Evolutionary conservation across 257 asterid species (phyloP), one percentile per base, ranked within the genome.

Genomic region (Salvia splendens): DNA sequence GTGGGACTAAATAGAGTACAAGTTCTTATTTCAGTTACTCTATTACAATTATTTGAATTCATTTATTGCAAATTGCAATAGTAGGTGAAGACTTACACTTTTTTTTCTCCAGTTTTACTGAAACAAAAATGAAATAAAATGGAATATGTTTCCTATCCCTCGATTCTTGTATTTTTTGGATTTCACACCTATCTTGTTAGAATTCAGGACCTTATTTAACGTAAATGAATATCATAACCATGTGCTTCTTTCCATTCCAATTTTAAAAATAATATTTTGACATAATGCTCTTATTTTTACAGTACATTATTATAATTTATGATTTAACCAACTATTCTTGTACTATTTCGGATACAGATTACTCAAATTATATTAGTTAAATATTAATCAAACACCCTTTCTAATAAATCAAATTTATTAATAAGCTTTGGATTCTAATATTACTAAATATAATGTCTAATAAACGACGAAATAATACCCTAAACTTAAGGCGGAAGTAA

Each of bases 141-240:
- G 12, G 12, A 7, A 10, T 14, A n/a, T 3, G 9, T 8, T 2
- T 24, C 43, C 49, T 30, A 45, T 10, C 55, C 73, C 73, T 72
- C 65, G 79, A 70, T 47, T 12, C 42, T 41, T 54, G 80, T 12
- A 72, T 28, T 20, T 8, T 33, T 79, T 72, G 74, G 45, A 60
- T 33, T 65, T 41, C 59, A 72, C n/a, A 65, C 70, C 63, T 5
- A 65, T 48, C 69, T 64, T 66, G 58, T 76, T 58, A 75, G 2
- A 76, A 72, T 75, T 75, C 75, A 64, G 81, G 43, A 41, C 67
- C 71, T 66, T 11, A 24, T 70, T 75, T 54, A 9, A 46, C 64
- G 17, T 24, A 24, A 24, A 24, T 24, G 30, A 24, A 24, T 0
- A 24, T 43, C 6, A 58, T 0, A 54, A 54, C 60, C 71, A 61